Base-by-base conservation (phyloP, 2,329 filamentous ascomycete genomes). In the Epichloe festucae region DNA sequence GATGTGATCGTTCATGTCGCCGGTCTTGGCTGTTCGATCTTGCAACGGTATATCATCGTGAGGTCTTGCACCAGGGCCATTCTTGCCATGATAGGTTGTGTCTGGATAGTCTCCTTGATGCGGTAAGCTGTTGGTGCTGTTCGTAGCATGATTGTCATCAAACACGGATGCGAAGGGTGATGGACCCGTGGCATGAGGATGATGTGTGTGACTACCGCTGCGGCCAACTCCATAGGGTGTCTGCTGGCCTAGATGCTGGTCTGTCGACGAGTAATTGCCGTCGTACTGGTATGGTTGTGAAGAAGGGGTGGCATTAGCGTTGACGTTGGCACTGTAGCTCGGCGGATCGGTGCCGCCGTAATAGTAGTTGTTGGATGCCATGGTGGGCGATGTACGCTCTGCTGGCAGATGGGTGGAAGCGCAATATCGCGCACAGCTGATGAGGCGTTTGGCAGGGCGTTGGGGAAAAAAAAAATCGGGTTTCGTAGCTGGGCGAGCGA, bases 351-450 rank as follows among this genome's bases (percentile, higher is more conserved):
- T 68, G 63, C 74, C 72, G 68, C 60, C 62, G 53, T 67, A 58
- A 68, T 87, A 87, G 60, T 85, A 78, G 69, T 82, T 77, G 70
- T 82, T 76, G 56, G 78, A 73, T 44, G 80, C 76, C 81, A 84
- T 84, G 59, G 50, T 72, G 65, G 56, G 54, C 51, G 55, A 36
- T 14, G 27, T 12, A 19, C 27, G 21, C 21, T 46, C 48, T 17
- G 31, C 19, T 5, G 14, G 34, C 10, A 21, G n/a, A 10, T 17
- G 8, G 44, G 50, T 3, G 19, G 44, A 19, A 34, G 31, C 31
- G 11, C 8, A 23, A 27, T 35, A n/a, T 10, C 46, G 46, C 43
- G 35, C 17, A 42, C 45, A 44, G 38, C 41, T 41, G 53, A 49
- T 45, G 51, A 39, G 14, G 21, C 31, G 17, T 15, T 3, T 3